These are phyloP conservation scores for Cladosporium sp. DNA, from an alignment of 2,329 filamentous ascomycete species.

Conservation along the genomic window DNA sequence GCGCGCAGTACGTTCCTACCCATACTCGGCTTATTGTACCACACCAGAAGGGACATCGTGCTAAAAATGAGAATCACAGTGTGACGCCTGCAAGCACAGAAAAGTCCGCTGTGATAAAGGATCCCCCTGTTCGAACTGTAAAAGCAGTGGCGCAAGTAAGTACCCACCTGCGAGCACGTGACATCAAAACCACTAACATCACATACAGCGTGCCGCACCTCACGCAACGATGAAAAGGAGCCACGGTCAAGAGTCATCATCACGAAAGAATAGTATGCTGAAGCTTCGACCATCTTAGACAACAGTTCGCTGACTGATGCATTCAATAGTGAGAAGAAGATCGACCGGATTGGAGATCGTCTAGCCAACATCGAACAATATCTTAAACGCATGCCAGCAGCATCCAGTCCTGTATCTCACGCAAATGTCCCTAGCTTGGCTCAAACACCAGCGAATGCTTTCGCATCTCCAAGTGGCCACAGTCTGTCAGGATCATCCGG, in stretches of 20 bases:
- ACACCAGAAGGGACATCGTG: neutral
- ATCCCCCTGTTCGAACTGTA: conserved; percentile 24
- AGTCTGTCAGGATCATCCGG: conserved; percentile 14
- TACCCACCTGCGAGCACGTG: neutral
- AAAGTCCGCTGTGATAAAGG: conserved; percentile 26
- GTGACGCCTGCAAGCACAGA: conserved; percentile 23
- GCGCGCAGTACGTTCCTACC: conserved; percentile 10
- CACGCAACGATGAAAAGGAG: conserved; percentile 14
- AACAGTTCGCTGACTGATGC: neutral
- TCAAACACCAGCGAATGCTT: conserved; percentile 11
- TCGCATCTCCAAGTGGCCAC: conserved; percentile 19
- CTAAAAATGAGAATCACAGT: conserved; percentile 9
- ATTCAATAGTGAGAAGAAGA: conserved; percentile 29
- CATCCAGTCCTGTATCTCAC: conserved; percentile 18
- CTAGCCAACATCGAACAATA: conserved; percentile 27
- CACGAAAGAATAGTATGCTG: conserved; percentile 24
- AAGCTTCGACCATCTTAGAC: neutral
- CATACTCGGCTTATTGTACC: neutral
- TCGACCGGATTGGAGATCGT: conserved; percentile 29
- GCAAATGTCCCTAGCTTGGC: conserved; percentile 13
- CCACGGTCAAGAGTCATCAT: conserved; percentile 25
- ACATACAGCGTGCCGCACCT: conserved; percentile 22
- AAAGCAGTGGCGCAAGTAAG: conserved; percentile 22
- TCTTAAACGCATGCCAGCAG: conserved; percentile 23
- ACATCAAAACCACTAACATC: neutral